Percentiles rank a stretch among this genome's conserved stretches.
Conservation (phyloP, 441 rosid species). For the Hura crepitans region DNA sequence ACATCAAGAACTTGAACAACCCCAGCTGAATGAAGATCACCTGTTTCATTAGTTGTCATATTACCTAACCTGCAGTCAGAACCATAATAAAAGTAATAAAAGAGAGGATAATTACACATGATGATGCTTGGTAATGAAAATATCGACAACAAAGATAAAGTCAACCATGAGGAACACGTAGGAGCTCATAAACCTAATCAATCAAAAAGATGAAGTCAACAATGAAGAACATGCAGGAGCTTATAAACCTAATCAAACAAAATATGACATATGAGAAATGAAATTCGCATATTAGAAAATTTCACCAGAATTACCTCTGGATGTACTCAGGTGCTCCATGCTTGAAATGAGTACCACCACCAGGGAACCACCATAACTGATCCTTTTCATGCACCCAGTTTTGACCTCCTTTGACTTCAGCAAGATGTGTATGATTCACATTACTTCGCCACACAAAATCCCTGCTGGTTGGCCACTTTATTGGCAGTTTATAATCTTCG, state of each 20-base stretch:
- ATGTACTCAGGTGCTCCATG: constrained; percentile 93
- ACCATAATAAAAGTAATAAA: background rate
- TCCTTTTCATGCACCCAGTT: constrained; percentile 85
- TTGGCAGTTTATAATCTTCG: constrained; percentile 69
- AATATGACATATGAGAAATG: constrained; percentile 4
- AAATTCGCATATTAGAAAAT: background rate
- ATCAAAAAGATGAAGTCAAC: too few relatives aligned
- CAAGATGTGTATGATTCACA: constrained; percentile 87
- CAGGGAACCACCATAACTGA: constrained; percentile 92
- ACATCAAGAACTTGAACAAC: constrained; percentile 85
- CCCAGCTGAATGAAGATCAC: constrained; percentile 82
- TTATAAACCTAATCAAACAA: constrained; percentile 13
- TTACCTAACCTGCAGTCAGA: constrained; percentile 61
- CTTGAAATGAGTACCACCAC: constrained; percentile 98
- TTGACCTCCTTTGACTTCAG: constrained; percentile 89
- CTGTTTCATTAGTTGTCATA: constrained; percentile 67
- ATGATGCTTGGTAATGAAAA: background rate
- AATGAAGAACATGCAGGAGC: background rate
- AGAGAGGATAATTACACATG: background rate
- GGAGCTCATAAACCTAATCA: constrained; percentile 3
- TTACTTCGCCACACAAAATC: constrained; percentile 91
- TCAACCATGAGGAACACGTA: background rate
- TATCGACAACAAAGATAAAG: background rate
- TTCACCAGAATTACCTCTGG: constrained; percentile 48
- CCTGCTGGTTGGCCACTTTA: constrained; percentile 87